A percentile compares a stretch with the other conserved stretches of the same genome.
These are phyloP conservation scores for Aurinia saxatilis DNA, from an alignment of 345 rosid genomes.

Conservation along the genomic window DNA sequence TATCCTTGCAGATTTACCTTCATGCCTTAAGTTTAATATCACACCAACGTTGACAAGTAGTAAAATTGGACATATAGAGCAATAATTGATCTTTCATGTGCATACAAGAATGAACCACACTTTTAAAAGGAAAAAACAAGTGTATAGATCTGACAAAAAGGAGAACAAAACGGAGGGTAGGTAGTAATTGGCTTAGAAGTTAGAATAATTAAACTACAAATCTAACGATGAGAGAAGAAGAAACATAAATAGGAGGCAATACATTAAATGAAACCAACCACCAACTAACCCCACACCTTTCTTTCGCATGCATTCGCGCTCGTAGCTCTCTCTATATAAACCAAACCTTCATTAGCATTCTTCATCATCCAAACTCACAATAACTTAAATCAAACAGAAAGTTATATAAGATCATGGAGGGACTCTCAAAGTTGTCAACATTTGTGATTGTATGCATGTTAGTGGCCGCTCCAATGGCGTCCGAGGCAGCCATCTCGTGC, in stretches of 20 bases:
- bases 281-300: constrained; percentile 15
- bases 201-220: background rate
- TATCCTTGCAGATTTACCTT: too few species aligned
- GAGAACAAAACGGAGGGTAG: constrained; percentile 2
- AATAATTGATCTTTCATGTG: background rate
- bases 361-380: constrained; percentile 19
- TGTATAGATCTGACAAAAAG: background rate
- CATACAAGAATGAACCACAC: background rate
- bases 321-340: constrained; percentile 24
- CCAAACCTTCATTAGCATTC: constrained; percentile 7
- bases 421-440: constrained; percentile 19
- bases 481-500: constrained; percentile 37
- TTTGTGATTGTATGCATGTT: constrained; percentile 25
- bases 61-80: too few species aligned
- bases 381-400: background rate
- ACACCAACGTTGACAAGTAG: too few species aligned
- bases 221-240: constrained; percentile 1
- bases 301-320: constrained; percentile 5
- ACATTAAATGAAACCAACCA: constrained; percentile 28
- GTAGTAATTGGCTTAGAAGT: background rate
- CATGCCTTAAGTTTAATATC: too few species aligned
- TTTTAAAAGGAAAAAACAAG: too few species aligned
- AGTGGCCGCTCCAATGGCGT: constrained; percentile 20
- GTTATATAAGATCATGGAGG: constrained; percentile 15
- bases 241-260: constrained; percentile 4